Conservation (phyloP, 768 basidiomycete species). For the Boletus sp. region DNA sequence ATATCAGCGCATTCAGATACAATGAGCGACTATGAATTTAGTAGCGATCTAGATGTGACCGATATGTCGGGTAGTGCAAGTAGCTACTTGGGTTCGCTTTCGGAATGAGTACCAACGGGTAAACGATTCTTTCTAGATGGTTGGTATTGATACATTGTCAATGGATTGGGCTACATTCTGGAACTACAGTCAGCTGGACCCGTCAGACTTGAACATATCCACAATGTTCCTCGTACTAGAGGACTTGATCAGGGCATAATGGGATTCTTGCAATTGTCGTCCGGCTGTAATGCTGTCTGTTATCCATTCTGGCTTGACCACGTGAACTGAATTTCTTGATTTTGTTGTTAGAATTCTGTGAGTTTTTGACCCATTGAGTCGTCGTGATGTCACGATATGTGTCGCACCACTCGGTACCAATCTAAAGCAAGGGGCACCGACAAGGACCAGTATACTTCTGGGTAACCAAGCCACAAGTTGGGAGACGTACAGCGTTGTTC, state of each 20-base stretch:
- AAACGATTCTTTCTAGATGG: neutral
- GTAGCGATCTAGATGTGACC: slow-evolving; percentile 42
- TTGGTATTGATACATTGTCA: slow-evolving; percentile 10
- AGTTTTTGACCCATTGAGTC: slow-evolving; percentile 67
- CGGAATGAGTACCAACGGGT: slow-evolving; percentile 17
- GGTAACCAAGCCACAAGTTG: neutral
- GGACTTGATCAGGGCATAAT: slow-evolving; percentile 49
- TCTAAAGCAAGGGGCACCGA: slow-evolving; percentile 32
- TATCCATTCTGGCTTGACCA: slow-evolving; percentile 78
- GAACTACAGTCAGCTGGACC: slow-evolving; percentile 7
- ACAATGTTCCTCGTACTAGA: slow-evolving; percentile 36
- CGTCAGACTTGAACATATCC: slow-evolving; percentile 34
- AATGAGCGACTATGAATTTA: slow-evolving; percentile 59
- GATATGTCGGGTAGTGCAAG: slow-evolving; percentile 52
- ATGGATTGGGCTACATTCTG: neutral
- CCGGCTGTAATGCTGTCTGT: slow-evolving; percentile 62
- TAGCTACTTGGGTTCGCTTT: slow-evolving; percentile 37
- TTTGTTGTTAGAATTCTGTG: slow-evolving; percentile 58
- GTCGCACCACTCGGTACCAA: slow-evolving; percentile 60
- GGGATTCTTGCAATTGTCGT: slow-evolving; percentile 56
- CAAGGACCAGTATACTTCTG: neutral
- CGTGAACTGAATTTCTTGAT: slow-evolving; percentile 45
- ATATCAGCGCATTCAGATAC: slow-evolving; percentile 25
- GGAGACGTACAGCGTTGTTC: slow-evolving; percentile 54
- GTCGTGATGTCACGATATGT: slow-evolving; percentile 74